Base-by-base conservation (phyloP, 805 yeast genomes). In the Myxozyma sirexii region DNA sequence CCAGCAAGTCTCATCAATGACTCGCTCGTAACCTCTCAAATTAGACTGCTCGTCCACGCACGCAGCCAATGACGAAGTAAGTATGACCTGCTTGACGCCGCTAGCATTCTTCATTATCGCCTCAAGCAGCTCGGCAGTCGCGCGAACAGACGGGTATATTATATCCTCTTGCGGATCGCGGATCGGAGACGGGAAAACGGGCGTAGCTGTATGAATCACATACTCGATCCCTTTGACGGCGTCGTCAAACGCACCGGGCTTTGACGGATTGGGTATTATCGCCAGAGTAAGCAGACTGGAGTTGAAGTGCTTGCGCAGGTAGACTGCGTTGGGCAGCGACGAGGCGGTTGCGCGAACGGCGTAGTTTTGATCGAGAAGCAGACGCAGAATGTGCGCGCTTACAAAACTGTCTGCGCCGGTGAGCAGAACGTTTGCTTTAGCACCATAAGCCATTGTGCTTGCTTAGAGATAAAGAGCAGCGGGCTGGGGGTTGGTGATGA, bases 11-110 rank as follows among this genome's bases (percentile, higher is more conserved):
- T 78, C 81, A 48, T 65, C 70, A 49, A 67, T 65, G 3, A 57
- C 56, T 17, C 15, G 27, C 1, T 39, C n/a, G 3, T 54, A 57
- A 4, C 54, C 47, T 31, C 67, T 66, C 27, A 29, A 45, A 26
- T 51, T 57, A 8, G 55, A 46, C n/a, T 7, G 26, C n/a, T 46
- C 39, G 15, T 27, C 47, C 29, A 74, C 67, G 26, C 72, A 55
- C 0, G 88, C 82, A 19, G 86, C 86, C 64, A 74, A 75, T 0
- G 88, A 84, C 1, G 84, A 80, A 1, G 84, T 80, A 17, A 80
- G 65, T 5, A 82, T 82, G 1, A 82, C 79, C 15, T 73, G 69
- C 47, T 71, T 71, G 26, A 81, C 76, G 39, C 76, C 73, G 1
- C 76, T 75, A 17, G 31, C 21, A 12, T 31, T 46, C n/a, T 33